These are phyloP conservation scores for Ramularia endophylla DNA, from an alignment of 2,329 filamentous ascomycete genomes.

Conservation along the genomic window DNA sequence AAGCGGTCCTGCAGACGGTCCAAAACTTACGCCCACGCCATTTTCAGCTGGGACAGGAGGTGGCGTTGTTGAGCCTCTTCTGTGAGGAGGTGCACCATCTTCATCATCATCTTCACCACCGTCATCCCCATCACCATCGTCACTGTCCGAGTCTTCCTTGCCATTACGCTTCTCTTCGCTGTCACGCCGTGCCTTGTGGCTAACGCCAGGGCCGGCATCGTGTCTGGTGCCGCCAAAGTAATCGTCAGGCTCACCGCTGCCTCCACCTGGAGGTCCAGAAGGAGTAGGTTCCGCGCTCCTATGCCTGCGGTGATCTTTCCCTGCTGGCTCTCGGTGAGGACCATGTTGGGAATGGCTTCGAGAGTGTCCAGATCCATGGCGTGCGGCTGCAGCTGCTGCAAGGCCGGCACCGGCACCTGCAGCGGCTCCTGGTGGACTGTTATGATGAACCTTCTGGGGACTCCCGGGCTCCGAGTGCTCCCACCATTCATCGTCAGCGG, in stretches of 20 bases:
- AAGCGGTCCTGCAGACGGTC: constrained; percentile 40
- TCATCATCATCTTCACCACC: constrained; percentile 6
- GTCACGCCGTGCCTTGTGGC: too few species aligned
- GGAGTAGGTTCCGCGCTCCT: too few species aligned
- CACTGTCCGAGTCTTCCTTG: too few species aligned
- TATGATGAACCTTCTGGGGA: neutral
- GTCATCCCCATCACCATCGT: neutral
- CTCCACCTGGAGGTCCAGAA: too few species aligned
- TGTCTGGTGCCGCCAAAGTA: constrained; percentile 24
- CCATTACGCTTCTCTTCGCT: too few species aligned
- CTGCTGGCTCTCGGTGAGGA: too few species aligned
- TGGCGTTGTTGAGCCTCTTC: constrained; percentile 15
- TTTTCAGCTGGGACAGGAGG: constrained; percentile 12
- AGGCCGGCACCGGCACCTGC: neutral
- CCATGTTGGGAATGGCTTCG: neutral
- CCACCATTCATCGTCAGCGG: constrained; percentile 2
- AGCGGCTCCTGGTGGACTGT: neutral
- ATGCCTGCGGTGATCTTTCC: too few species aligned
- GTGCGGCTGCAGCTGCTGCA: neutral
- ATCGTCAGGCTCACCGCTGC: constrained; percentile 3
- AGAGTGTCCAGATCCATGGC: neutral
- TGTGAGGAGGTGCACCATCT: constrained; percentile 7
- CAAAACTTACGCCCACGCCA: constrained; percentile 32
- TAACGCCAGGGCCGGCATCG: too few species aligned
- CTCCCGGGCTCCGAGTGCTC: neutral